phyloP scores from a whole-genome alignment of 768 basidiomycete species.

The Collybia mongolica region DNA sequence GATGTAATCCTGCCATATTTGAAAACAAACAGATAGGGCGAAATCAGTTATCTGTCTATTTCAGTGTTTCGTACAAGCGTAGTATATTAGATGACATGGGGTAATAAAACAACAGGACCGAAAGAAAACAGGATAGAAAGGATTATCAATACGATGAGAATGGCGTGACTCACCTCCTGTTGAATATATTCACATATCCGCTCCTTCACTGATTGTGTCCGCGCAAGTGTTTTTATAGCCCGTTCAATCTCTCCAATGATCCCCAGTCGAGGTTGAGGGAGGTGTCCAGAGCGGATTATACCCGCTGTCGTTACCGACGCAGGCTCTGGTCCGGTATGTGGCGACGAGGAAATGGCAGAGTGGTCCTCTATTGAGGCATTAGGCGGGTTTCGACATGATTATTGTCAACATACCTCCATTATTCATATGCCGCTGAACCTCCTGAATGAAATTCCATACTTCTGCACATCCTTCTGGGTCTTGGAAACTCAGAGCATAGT shows the following conservation, averaged over 20 bases:
- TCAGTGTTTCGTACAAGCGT: conserved; percentile 11
- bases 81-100: conserved; percentile 14
- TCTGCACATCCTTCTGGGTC: conserved; percentile 94
- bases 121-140: conserved; percentile 7
- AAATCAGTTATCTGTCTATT: conserved; percentile 25
- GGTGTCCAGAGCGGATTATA: conserved; percentile 69
- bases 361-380: conserved; percentile 40
- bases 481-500: conserved; percentile 96
- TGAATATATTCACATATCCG: conserved; percentile 89
- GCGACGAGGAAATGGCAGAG: conserved; percentile 56
- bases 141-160: background rate
- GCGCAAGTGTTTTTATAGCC: conserved; percentile 71
- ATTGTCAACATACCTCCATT: conserved; percentile 45
- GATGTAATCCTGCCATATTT: conserved; percentile 73
- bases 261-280: conserved; percentile 75
- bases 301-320: conserved; percentile 56
- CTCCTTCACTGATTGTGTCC: conserved; percentile 75
- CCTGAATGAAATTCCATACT: conserved; percentile 95
- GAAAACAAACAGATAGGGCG: conserved; percentile 20
- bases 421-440: conserved; percentile 86
- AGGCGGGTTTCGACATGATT: conserved; percentile 5
- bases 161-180: conserved; percentile 58
- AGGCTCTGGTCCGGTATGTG: conserved; percentile 53
- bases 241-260: conserved; percentile 79
- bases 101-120: conserved; percentile 7